Base-by-base conservation (phyloP, 495 filamentous ascomycete species). In the Astrothelium subdiscretum region DNA sequence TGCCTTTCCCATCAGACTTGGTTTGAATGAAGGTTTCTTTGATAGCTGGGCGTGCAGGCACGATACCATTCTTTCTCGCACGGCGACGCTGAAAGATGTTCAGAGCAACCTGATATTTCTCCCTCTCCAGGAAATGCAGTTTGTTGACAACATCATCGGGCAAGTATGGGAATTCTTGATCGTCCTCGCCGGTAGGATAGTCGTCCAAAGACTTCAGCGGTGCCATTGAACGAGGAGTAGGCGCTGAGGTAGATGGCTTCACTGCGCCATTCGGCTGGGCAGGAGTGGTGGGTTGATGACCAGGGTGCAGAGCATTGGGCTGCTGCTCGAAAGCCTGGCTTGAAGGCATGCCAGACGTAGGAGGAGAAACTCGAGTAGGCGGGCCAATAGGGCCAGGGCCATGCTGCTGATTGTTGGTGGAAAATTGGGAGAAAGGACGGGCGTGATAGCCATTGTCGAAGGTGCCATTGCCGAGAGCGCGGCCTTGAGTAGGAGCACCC, bases 401-500 rank as follows among this genome's bases (percentile, higher is more conserved):
- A 44, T 11, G 59, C 51, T 8, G 59, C 5, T 32, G 54, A 31
- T 22, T 62, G 62, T 2, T 51, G 62, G 11, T n/a, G 8, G 59
- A 62, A 64, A 12, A 54, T 61, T 4, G 68, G 62, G 32, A 64
- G 61, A 26, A 62, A 60, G n/a, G 62, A 64, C 24, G 65, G 32
- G 27, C 42, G 43, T n/a, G 63, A 63, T 35, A 57, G 58, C 60
- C 57, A 31, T 65, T 66, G n/a, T 72, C 69, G 62, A 76, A 76
- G 0, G 74, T 74, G 22, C 73, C 73, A 63, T 75, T 76, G 48
- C 74, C 74, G 35, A 76, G 68, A 18, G 69, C 70, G 48, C 66
- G 58, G 35, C 69, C 65, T 42, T 63, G 62, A 18, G 57, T 26
- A 38, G 74, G 70, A 13, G 73, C 65, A 11, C 72, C 74, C 74